A percentile compares a stretch with the other conserved stretches of the same genome.
These are phyloP conservation scores for Pseudocercospora pini-densiflorae DNA, from an alignment of 2,329 filamentous ascomycete genomes.

Conservation along the genomic window DNA sequence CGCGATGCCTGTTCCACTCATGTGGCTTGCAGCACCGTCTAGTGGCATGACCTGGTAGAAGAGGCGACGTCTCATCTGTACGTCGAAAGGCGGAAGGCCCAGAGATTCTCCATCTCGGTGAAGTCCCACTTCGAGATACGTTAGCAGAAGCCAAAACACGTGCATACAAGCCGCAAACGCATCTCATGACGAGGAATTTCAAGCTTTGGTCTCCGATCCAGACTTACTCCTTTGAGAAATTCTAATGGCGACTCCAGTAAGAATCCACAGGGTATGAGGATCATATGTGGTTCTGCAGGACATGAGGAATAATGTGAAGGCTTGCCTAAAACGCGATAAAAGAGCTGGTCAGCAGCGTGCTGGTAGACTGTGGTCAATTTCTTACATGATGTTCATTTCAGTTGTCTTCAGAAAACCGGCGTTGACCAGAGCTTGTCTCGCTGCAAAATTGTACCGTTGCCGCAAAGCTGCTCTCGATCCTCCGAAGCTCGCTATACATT, in stretches of 20 bases:
- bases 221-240: slow-evolving; percentile 56
- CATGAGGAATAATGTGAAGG: slow-evolving; percentile 65
- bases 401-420: slow-evolving; percentile 69
- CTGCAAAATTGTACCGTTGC: slow-evolving; percentile 48
- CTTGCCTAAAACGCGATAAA: slow-evolving; percentile 49
- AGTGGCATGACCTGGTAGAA: slow-evolving; percentile 65
- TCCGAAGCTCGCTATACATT: slow-evolving; percentile 53
- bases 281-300: slow-evolving; percentile 45
- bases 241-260: slow-evolving; percentile 63
- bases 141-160: neutral
- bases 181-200: no score
- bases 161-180: no score
- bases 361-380: neutral
- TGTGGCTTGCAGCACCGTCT: slow-evolving; percentile 44
- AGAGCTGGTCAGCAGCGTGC: neutral
- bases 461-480: slow-evolving; percentile 42
- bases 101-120: slow-evolving; percentile 61
- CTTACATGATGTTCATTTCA: slow-evolving; percentile 61
- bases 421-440: slow-evolving; percentile 68
- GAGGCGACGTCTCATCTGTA: slow-evolving; percentile 62
- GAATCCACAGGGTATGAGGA: slow-evolving; percentile 62
- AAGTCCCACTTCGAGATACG: slow-evolving; percentile 51
- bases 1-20: slow-evolving; percentile 29
- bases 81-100: slow-evolving; percentile 57
- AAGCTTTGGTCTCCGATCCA: no score